Evolutionary conservation across 129 eudicot genomes (phyloP).

Genomic region (Pittosporum tobira): DNA sequence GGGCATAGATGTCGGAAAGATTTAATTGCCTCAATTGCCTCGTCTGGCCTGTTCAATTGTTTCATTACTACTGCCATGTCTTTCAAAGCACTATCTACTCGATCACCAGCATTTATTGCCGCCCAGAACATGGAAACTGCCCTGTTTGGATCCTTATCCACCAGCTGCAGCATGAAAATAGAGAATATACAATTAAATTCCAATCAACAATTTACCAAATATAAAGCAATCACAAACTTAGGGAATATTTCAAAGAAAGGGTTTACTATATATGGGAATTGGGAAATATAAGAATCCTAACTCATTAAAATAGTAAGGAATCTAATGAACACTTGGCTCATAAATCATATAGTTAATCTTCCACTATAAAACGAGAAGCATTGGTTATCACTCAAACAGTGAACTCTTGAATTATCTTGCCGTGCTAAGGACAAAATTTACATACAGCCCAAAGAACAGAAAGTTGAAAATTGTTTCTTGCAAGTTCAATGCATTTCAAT

Average conservation of each 20-base stretch:
- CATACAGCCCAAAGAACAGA: neutral
- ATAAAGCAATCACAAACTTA: neutral
- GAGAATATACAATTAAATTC: neutral
- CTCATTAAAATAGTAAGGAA: no score
- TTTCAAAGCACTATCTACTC: constrained; percentile 84
- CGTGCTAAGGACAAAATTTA: neutral
- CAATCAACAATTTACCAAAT: neutral
- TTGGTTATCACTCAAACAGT: neutral
- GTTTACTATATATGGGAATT: neutral
- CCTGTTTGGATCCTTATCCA: constrained; percentile 73
- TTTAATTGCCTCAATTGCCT: constrained; percentile 86
- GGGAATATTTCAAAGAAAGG: neutral
- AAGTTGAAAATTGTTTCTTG: neutral
- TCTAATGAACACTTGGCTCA: no score
- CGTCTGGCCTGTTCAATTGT: constrained; percentile 69
- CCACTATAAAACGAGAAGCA: neutral
- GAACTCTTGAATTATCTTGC: neutral
- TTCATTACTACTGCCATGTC: constrained; percentile 94
- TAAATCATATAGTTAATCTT: neutral
- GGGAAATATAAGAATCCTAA: neutral
- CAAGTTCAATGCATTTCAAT: neutral
- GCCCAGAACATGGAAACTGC: constrained; percentile 83
- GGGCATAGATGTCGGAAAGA: constrained; percentile 85
- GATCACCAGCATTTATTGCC: constrained; percentile 84
- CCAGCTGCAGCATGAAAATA: constrained; percentile 25